Evolutionary conservation across 2,329 filamentous ascomycete species (phyloP), one percentile per base, ranked within the genome.

Genomic region (Phyllosticta capitalensis): DNA sequence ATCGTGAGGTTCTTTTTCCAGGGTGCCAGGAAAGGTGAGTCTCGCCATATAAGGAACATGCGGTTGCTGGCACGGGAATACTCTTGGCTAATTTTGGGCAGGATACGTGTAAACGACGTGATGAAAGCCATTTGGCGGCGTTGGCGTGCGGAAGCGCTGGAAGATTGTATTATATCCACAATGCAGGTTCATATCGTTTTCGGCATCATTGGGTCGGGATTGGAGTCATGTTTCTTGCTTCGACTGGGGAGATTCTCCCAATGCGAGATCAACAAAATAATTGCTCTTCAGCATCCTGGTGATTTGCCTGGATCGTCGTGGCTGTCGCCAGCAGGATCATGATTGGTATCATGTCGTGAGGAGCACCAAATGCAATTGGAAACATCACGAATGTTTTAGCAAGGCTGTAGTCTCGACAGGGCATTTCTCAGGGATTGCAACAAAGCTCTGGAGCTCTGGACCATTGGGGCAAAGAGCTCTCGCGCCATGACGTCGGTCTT

Each of bases 1-100:
- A 86, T 99, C 67, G 94, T 99, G 67, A 81, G 90, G 65, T 97
- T 97, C 86, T 99, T 99, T 79, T 99, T 99, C 84, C 92, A 96
- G 81, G 91, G 84, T 45, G 83, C 83, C n/a, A 74, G 84, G 70
- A 87, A 87, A 79, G 84, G 84, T 79, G 70, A 65, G 38, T 45
- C 14, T n/a, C 38, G 2, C n/a, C 2, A n/a, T n/a, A 2, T n/a
- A n/a, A 2, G 14, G 38, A 45, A 6, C 1, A n/a, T n/a, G 4
- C n/a, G 38, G 14, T 6, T n/a, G 38, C 6, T n/a, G 17, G 30
- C 17, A 7, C 2, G 38, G 38, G 38, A 26, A 7, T 12, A 45
- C 38, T 3, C 4, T 5, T 17, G 38, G 50, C 50, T 52, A 22
- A 52, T 5, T 5, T 19, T 2, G 9, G 12, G 1, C 22, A 52